A percentile compares a stretch with the other conserved stretches of the same genome.
phyloP scores from a whole-genome alignment of 2,329 filamentous ascomycete species.

The Thielaviopsis musarum region DNA sequence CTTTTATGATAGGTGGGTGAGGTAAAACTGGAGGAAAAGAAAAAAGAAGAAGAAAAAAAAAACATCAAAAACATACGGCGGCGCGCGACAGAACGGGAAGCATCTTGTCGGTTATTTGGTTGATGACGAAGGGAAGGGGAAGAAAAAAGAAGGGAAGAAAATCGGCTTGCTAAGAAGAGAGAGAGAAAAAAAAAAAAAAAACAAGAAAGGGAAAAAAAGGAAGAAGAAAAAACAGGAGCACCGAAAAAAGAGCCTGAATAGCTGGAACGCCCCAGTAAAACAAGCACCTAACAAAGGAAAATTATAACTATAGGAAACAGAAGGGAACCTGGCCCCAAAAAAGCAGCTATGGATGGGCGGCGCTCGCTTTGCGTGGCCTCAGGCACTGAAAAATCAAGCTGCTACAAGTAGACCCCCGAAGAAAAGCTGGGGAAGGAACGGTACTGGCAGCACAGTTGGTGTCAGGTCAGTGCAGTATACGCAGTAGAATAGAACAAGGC shows the following conservation, averaged over 20 bases:
- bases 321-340: too few relatives aligned
- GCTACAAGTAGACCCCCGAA: too few relatives aligned
- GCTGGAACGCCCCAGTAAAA: background rate
- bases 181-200: background rate
- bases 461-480: too few relatives aligned
- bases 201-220: background rate
- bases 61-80: constrained; percentile 8
- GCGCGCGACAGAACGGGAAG: constrained; percentile 10
- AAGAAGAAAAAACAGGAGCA: background rate
- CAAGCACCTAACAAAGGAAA: background rate
- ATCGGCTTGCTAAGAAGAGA: background rate
- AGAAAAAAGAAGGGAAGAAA: too few relatives aligned
- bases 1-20: background rate
- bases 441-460: too few relatives aligned
- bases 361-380: too few relatives aligned
- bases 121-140: background rate
- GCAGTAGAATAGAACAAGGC: background rate
- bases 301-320: background rate
- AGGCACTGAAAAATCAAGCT: too few relatives aligned
- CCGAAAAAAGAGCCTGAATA: background rate
- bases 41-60: background rate
- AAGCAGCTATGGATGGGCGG: too few relatives aligned
- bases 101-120: constrained; percentile 4
- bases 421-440: too few relatives aligned
- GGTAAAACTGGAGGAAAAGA: background rate